Percentiles rank a stretch among this genome's conserved stretches.
Evolutionary conservation across 225 moss, liverwort and hornwort species (phyloP).

Genomic region (Marchantia paleacea): DNA sequence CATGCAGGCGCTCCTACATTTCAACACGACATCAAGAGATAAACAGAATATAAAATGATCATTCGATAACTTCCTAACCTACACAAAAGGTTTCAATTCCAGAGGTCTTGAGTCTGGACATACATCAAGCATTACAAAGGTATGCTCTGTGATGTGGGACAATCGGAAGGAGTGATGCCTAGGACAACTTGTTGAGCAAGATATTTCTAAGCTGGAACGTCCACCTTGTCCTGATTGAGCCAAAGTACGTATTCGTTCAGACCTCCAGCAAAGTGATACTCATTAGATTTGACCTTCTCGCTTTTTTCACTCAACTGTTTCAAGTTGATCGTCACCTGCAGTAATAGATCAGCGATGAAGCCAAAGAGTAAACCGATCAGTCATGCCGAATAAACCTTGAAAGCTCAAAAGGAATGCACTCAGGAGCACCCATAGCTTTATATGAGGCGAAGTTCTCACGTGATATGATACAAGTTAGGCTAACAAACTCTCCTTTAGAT

Average conservation of each 20-base stretch:
- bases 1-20: conserved; percentile 71
- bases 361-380: neutral
- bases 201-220: neutral
- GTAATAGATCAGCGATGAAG: neutral
- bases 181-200: neutral
- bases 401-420: neutral
- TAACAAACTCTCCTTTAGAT: too few species aligned
- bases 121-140: neutral
- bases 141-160: neutral
- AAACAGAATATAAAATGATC: neutral
- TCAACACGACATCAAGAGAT: neutral
- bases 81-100: neutral
- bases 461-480: neutral
- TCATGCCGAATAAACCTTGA: neutral
- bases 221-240: conserved; percentile 87
- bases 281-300: conserved; percentile 47
- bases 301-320: conserved; percentile 54
- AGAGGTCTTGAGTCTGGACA: too few species aligned
- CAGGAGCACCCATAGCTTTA: neutral
- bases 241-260: conserved; percentile 85
- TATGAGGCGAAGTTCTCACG: neutral
- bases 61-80: neutral
- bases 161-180: neutral
- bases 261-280: conserved; percentile 93
- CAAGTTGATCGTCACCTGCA: conserved; percentile 78